Evolutionary conservation across 176 grass and related monocot genomes (phyloP), one percentile per base, ranked within the genome.

Genomic region (Aegilops sharonensis): DNA sequence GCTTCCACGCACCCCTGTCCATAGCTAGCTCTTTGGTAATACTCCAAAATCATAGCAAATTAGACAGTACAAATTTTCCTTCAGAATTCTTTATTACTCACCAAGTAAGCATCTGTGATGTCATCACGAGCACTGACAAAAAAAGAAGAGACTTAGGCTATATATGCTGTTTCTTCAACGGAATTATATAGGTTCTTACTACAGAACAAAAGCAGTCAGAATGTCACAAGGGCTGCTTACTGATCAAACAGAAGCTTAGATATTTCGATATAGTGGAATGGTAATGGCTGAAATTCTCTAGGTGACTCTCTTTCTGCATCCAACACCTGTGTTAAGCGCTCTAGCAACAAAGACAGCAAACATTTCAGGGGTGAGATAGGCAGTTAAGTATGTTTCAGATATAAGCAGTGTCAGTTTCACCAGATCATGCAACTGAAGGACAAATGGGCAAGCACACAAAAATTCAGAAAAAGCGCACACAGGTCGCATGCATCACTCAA

Each of bases 231-330:
- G 65, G 50, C 11, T 83, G 83, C 85, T 89, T 94, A 98, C 96
- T 95, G 86, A 42, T 98, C 88, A 89, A 98, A 93, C 34, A 98
- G 82, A 88, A 98, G 96, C 64, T 89, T 92, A 74, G 96, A 95
- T 83, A 98, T 92, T 78, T 98, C 93, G 5, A 98, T 90, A 77
- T 95, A 98, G 80, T 98, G 96, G 81, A 98, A 98, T 5, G 93
- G 93, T 39, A 98, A 79, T 80, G 96, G 96, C 76, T 95, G 93
- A 61, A 95, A 98, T 86, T 98, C 96, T 82, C 94, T 92, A 29
- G 96, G 91, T 2, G 96, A 95, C 75, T 98, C 96, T 74, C 96
- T 91, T 91, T 98, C 96, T 0, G 93, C 92, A 39, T 98, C 92
- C 68, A 98, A 75, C 34, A 92, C 92, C 80, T 94, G 96, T 10